These are phyloP conservation scores for Trichoderma orchidacearum DNA, from an alignment of 495 filamentous ascomycete genomes.

Conservation along the genomic window DNA sequence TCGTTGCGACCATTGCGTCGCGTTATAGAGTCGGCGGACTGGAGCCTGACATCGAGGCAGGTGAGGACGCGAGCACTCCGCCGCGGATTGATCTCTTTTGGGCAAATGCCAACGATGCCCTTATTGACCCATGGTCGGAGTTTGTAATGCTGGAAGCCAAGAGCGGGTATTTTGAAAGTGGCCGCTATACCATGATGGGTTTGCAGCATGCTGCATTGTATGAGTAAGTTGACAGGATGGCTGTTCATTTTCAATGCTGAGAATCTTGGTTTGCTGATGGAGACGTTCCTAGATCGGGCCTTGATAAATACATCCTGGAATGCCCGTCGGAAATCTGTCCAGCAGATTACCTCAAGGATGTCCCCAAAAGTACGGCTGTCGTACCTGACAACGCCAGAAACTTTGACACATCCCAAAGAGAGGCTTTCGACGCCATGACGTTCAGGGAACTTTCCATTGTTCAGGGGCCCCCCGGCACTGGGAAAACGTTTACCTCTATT, in stretches of 20 bases:
- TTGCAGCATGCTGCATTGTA: slow-evolving; percentile 57
- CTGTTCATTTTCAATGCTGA: too few species aligned
- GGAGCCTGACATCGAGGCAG: slow-evolving; percentile 22
- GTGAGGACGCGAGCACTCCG: slow-evolving; percentile 18
- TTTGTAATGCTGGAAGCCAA: slow-evolving; percentile 70
- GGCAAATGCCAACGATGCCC: slow-evolving; percentile 38
- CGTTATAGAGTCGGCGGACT: slow-evolving; percentile 44
- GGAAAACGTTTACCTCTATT: slow-evolving; percentile 72
- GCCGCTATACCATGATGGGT: slow-evolving; percentile 55
- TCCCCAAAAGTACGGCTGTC: too few species aligned
- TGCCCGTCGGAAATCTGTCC: slow-evolving; percentile 24
- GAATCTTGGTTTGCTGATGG: background rate
- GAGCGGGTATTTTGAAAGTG: slow-evolving; percentile 59
- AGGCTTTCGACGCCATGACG: slow-evolving; percentile 55
- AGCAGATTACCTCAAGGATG: slow-evolving; percentile 10
- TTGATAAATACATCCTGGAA: slow-evolving; percentile 25
- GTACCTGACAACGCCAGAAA: slow-evolving; percentile 19
- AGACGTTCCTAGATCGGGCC: slow-evolving; percentile 5
- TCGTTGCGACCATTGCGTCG: slow-evolving; percentile 61
- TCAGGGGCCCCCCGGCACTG: slow-evolving; percentile 87
- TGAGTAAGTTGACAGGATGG: too few species aligned
- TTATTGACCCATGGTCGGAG: slow-evolving; percentile 55
- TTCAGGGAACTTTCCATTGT: slow-evolving; percentile 64
- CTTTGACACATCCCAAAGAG: slow-evolving; percentile 57
- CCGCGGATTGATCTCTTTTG: slow-evolving; percentile 70